Evolutionary conservation across 495 filamentous ascomycete species (phyloP).

Genomic region (Lepraria neglecta): DNA sequence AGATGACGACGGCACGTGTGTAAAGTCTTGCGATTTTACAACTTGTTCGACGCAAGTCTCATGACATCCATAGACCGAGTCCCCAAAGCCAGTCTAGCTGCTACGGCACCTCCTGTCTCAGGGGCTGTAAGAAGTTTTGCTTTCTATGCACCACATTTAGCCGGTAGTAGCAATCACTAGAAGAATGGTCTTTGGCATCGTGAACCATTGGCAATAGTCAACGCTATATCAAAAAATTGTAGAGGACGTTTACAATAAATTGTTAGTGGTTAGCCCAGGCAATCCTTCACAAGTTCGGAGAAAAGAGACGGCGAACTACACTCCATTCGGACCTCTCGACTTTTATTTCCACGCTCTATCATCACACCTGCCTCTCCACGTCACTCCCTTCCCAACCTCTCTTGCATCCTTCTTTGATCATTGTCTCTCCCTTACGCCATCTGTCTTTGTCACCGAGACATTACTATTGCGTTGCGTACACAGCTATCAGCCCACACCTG

Average conservation of each 20-base stretch:
- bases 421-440: constrained; percentile 25
- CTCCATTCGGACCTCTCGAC: constrained; percentile 13
- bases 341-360: constrained; percentile 27
- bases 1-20: no score
- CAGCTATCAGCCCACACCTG: constrained; percentile 10
- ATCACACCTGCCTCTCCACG: constrained; percentile 35
- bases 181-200: neutral
- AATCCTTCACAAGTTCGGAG: constrained; percentile 1
- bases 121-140: neutral
- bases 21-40: no score
- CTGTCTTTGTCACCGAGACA: constrained; percentile 28
- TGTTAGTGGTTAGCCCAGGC: neutral
- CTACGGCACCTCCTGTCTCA: neutral
- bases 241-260: neutral
- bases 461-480: constrained; percentile 18
- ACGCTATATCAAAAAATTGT: neutral
- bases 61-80: no score
- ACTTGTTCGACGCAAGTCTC: no score
- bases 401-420: constrained; percentile 30
- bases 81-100: no score
- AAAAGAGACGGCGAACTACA: constrained; percentile 18
- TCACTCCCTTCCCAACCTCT: constrained; percentile 33
- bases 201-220: no score
- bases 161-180: no score
- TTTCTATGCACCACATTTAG: neutral